Evolutionary conservation across 768 basidiomycete genomes (phyloP), one percentile per base, ranked within the genome.

Genomic region (Suillus spraguei): DNA sequence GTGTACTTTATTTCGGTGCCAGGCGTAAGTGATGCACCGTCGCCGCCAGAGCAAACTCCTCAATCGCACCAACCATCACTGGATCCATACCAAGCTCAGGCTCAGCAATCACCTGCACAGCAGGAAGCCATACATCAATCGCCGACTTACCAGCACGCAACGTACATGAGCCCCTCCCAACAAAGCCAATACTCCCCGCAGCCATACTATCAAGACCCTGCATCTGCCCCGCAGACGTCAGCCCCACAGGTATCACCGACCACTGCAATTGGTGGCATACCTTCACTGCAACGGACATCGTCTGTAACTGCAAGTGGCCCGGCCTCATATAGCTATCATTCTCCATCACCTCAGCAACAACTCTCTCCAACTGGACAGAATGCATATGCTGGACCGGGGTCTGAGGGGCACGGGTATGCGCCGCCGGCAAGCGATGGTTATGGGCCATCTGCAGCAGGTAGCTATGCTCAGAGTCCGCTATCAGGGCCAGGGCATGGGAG

Each of bases 1-100:
- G 89, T 94, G 44, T 95, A 95, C 76, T 95, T 95, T 68, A 75
- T 89, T 56, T 87, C 85, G 3, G 86, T 94, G 1, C 92, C 91
- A 8, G 92, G 91, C 3, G 80, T 94, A 50, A 88, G 85, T 68
- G 86, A 85, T 60, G 74, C 67, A 5, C 68, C 28, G 67, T 70
- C 1, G 52, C 72, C 52, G 42, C 71, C 62, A 33, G 68, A 68
- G 10, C 24, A 54, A 55, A 41, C 63, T 7, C 53, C 46, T 6
- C 64, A 59, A 16, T 65, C 68, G 11, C 55, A 42, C 28, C 35
- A 63, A n/a, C 17, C 44, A 36, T 55, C 55, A n/a, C 59, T 53
- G 33, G 67, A 67, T 24, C 65, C 66, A 53, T 56, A 52, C 65
- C 14, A 44, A 9, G 36, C 55, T 63, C 68, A 4, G 68, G 70